Conservation (phyloP, 129 eudicot species). For the Chrysanthemum seticuspe region DNA sequence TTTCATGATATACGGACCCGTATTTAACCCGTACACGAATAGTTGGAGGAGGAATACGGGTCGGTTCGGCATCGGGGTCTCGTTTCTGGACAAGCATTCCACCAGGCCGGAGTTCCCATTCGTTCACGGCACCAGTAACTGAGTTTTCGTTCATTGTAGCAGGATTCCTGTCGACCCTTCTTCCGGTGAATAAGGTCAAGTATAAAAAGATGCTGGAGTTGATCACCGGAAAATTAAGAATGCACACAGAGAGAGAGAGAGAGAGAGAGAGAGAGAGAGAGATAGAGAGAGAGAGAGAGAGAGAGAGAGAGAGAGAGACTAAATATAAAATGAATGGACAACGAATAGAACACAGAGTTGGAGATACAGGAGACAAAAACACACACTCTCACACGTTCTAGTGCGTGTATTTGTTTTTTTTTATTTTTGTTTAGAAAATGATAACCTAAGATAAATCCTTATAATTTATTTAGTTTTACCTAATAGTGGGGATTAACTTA, state of each 20-base stretch:
- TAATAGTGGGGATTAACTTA: no score
- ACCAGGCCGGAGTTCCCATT: conserved; percentile 89
- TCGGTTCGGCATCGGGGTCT: conserved; percentile 52
- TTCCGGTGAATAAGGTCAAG: background rate
- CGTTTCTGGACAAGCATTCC: conserved; percentile 95
- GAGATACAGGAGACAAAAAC: conserved; percentile 4
- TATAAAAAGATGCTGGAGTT: no score
- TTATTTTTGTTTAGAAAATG: no score
- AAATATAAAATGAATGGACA: conserved; percentile 39
- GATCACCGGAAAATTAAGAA: conserved; percentile 27
- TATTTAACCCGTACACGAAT: conserved; percentile 89
- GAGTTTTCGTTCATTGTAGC: conserved; percentile 1
- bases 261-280: no score
- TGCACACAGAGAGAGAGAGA: no score
- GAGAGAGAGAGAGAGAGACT: conserved; percentile 16
- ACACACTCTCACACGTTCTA: background rate
- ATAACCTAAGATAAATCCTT: no score
- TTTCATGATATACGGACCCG: conserved; percentile 70
- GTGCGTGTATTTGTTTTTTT: no score
- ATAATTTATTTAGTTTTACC: no score
- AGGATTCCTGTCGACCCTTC: conserved; percentile 4
- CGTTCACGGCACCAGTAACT: conserved; percentile 30
- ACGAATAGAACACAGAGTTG: conserved; percentile 40
- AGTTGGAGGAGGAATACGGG: conserved; percentile 62
- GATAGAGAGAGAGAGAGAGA: conserved; percentile 10